These are phyloP conservation scores for Hymenoscyphus scutula DNA, from an alignment of 2,329 filamentous ascomycete species.

Conservation along the genomic window DNA sequence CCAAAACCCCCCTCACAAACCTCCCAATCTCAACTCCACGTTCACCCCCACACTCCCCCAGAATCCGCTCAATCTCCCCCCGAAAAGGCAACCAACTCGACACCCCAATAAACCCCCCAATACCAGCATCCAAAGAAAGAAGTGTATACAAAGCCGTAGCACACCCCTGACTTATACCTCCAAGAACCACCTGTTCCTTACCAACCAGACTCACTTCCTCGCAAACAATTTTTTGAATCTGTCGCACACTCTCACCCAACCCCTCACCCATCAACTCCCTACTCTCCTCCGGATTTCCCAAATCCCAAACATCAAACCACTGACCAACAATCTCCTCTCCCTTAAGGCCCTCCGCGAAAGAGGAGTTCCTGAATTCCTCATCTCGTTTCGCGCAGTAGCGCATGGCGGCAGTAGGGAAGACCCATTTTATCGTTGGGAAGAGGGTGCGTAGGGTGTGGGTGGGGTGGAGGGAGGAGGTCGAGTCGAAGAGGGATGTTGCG, in stretches of 20 bases:
- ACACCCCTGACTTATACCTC: constrained; percentile 47
- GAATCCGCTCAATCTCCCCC: constrained; percentile 2
- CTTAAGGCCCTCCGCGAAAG: constrained; percentile 18
- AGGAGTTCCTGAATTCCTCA: constrained; percentile 22
- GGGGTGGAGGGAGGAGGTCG: constrained; percentile 29
- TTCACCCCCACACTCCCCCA: not conserved
- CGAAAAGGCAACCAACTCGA: constrained; percentile 38
- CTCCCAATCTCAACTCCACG: not conserved
- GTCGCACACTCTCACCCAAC: constrained; percentile 39
- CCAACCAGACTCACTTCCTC: constrained; percentile 39
- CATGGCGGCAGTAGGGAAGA: constrained; percentile 26
- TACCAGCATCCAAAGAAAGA: constrained; percentile 32
- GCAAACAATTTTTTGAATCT: constrained; percentile 36
- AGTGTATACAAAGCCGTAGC: constrained; percentile 42
- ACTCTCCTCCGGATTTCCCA: constrained; percentile 38
- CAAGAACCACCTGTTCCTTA: constrained; percentile 43
- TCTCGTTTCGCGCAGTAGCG: constrained; percentile 33
- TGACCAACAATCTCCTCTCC: constrained; percentile 36
- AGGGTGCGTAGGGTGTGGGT: constrained; percentile 16
- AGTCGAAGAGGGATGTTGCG: constrained; percentile 41
- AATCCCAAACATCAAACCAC: constrained; percentile 50
- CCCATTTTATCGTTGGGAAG: constrained; percentile 21
- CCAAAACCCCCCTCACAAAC: not conserved
- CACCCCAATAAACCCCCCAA: constrained; percentile 41
- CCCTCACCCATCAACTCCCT: constrained; percentile 45